A percentile compares a stretch with the other conserved stretches of the same genome.
Evolutionary conservation across 306 rosid genomes (phyloP).

Genomic region (Vigna angularis): DNA sequence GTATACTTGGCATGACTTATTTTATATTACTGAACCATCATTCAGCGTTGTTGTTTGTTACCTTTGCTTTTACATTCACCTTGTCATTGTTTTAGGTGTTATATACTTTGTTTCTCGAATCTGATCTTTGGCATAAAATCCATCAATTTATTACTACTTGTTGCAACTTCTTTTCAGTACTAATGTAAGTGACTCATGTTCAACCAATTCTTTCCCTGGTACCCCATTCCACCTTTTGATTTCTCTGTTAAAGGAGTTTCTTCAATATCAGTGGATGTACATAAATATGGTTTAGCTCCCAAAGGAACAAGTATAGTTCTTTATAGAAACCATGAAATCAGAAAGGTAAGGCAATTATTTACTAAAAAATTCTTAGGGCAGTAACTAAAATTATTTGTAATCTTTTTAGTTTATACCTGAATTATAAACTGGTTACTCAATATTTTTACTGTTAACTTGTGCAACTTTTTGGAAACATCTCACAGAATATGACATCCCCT

Average conservation of each 20-base stretch:
- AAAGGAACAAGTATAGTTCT: slow-evolving; percentile 92
- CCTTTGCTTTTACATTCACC: not conserved
- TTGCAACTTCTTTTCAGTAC: not conserved
- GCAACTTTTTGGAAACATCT: too few relatives aligned
- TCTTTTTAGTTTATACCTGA: not conserved
- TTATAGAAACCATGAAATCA: slow-evolving; percentile 85
- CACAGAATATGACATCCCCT: too few relatives aligned
- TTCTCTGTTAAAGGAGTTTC: slow-evolving; percentile 94
- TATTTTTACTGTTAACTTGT: too few relatives aligned
- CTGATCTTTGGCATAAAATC: not conserved
- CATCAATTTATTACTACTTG: slow-evolving; percentile 1
- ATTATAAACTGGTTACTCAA: slow-evolving; percentile 11
- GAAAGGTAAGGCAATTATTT: slow-evolving; percentile 73
- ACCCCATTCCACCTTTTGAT: slow-evolving; percentile 81
- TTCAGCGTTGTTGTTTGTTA: slow-evolving; percentile 20
- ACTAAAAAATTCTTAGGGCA: not conserved
- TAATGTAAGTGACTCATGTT: slow-evolving; percentile 27
- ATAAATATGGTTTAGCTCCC: slow-evolving; percentile 96
- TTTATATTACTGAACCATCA: slow-evolving; percentile 31
- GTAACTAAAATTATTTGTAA: slow-evolving; percentile 3
- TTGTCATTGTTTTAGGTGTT: slow-evolving; percentile 1
- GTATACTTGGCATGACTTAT: slow-evolving; percentile 56
- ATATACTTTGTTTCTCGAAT: not conserved
- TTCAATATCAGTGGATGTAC: slow-evolving; percentile 94
- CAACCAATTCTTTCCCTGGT: slow-evolving; percentile 57